These are phyloP conservation scores for Xeromyces bisporus DNA, from an alignment of 495 filamentous ascomycete genomes.

Conservation along the genomic window DNA sequence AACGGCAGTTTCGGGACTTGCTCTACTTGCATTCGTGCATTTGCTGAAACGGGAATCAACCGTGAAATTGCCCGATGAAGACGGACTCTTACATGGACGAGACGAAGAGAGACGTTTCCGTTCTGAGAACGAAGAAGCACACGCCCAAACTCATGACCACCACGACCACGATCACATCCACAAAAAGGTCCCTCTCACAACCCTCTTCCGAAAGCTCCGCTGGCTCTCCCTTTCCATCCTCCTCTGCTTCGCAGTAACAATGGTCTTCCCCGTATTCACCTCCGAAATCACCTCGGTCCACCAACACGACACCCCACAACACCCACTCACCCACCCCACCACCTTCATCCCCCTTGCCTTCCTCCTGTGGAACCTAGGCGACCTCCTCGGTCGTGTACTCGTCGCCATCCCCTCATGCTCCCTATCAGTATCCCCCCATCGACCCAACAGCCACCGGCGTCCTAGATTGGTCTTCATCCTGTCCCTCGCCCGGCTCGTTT, in stretches of 20 bases:
- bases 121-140: constrained; percentile 4
- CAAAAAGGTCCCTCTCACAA: constrained; percentile 45
- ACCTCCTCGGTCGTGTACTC: constrained; percentile 58
- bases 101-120: not conserved
- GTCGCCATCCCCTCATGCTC: constrained; percentile 46
- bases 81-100: constrained; percentile 14
- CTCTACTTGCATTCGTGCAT: constrained; percentile 43
- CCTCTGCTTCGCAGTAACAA: constrained; percentile 64
- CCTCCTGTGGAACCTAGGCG: constrained; percentile 86
- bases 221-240: constrained; percentile 57
- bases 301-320: constrained; percentile 28
- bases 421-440: no score
- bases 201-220: constrained; percentile 54
- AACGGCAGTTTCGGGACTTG: constrained; percentile 40
- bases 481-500: constrained; percentile 42
- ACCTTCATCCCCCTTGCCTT: constrained; percentile 83
- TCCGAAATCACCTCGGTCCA: constrained; percentile 56
- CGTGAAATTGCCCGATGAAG: constrained; percentile 28
- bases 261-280: constrained; percentile 92
- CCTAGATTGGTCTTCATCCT: constrained; percentile 48
- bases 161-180: constrained; percentile 7
- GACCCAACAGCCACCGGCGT: no score
- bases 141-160: constrained; percentile 2
- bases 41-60: constrained; percentile 27
- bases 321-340: constrained; percentile 49